Evolutionary conservation across 2,329 filamentous ascomycete species (phyloP).

Genomic region (Macroventuria anomochaeta): DNA sequence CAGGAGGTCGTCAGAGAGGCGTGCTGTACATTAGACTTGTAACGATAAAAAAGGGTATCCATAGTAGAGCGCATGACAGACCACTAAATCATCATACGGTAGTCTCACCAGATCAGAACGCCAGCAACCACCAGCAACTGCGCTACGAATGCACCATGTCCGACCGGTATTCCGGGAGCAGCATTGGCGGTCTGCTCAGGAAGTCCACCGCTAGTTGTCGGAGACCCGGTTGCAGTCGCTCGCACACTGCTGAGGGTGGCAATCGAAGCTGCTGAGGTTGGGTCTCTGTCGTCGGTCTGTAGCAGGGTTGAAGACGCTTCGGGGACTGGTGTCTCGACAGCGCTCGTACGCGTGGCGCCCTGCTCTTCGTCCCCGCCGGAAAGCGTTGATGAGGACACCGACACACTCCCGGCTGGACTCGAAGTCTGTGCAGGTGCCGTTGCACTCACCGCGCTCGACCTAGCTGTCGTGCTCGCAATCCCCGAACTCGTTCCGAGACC

Average conservation of each 20-base stretch:
- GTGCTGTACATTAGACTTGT: no score
- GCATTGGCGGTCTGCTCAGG: constrained; percentile 25
- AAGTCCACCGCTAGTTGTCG: constrained; percentile 9
- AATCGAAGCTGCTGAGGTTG: neutral
- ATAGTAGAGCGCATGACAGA: neutral
- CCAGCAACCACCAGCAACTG: constrained; percentile 3
- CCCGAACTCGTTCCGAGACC: neutral
- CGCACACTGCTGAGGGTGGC: neutral
- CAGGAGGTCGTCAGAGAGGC: no score
- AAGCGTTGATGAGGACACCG: neutral
- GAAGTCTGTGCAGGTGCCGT: neutral
- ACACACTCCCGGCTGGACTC: neutral
- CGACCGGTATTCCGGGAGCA: neutral
- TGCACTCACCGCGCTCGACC: neutral
- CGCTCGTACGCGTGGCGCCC: neutral
- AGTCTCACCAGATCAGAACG: constrained; percentile 7
- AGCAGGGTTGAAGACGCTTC: neutral
- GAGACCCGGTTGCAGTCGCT: neutral
- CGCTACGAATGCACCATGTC: neutral
- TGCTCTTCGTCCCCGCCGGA: neutral
- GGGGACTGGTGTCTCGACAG: neutral
- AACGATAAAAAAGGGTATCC: neutral
- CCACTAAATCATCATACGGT: neutral
- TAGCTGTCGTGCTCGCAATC: neutral
- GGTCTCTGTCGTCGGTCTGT: neutral